A percentile compares a stretch with the other conserved stretches of the same genome.
Conservation (phyloP, 2,329 filamentous ascomycete species). For the Colletotrichum sp. region DNA sequence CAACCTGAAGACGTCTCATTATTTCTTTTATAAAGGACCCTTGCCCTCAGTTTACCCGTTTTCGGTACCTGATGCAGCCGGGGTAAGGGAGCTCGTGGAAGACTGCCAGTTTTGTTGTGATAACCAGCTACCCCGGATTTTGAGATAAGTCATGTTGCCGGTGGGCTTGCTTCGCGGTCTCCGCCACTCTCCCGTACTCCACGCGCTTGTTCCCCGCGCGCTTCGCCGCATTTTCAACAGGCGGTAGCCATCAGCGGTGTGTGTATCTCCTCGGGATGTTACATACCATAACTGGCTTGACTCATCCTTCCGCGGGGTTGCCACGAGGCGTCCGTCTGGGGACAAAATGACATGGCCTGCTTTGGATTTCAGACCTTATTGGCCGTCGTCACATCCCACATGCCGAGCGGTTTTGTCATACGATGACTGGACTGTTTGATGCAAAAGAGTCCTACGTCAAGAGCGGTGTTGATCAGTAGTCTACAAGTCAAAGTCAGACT, state of each 20-base stretch:
- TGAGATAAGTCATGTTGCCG: neutral
- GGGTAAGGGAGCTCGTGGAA: neutral
- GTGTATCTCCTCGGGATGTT: neutral
- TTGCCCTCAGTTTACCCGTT: neutral
- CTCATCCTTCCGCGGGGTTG: accelerated
- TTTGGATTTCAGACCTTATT: neutral
- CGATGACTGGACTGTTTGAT: neutral
- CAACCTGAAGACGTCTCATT: neutral
- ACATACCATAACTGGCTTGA: accelerated
- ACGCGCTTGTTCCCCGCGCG: too few relatives aligned
- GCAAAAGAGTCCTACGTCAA: conserved; percentile 24
- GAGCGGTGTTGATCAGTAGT: conserved; percentile 21
- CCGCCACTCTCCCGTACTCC: neutral
- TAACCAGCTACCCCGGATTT: neutral
- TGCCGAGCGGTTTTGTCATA: neutral
- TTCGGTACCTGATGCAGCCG: neutral
- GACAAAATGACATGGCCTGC: neutral
- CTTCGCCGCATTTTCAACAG: neutral
- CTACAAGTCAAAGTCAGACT: neutral
- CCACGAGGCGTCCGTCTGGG: neutral
- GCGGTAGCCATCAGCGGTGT: accelerated
- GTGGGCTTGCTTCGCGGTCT: neutral
- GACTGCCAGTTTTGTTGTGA: neutral
- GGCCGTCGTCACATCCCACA: neutral
- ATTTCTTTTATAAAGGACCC: neutral